Percentiles rank a stretch among this genome's conserved stretches.
phyloP scores from a whole-genome alignment of 2,329 filamentous ascomycete genomes.

The Verticillium alfalfae region DNA sequence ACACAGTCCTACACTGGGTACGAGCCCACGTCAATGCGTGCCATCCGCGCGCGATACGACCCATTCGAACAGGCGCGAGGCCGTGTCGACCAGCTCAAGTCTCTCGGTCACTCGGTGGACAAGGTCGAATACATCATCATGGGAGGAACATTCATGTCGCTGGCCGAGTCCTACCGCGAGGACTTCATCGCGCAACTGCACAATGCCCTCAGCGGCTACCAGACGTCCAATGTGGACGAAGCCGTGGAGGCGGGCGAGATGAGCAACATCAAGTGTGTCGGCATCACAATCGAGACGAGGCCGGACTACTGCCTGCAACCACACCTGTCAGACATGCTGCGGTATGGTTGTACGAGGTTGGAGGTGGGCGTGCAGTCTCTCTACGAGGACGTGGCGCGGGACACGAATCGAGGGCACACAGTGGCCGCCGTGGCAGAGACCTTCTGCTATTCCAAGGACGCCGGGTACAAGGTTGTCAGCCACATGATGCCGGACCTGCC shows the following conservation, averaged over 20 bases:
- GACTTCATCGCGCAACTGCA: slow-evolving; percentile 94
- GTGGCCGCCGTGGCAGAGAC: slow-evolving; percentile 94
- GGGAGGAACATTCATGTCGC: slow-evolving; percentile 98
- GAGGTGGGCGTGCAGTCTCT: slow-evolving; percentile 95
- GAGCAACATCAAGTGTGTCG: slow-evolving; percentile 96
- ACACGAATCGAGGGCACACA: slow-evolving; percentile 95
- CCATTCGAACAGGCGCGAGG: slow-evolving; percentile 96
- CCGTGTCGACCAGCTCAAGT: slow-evolving; percentile 93
- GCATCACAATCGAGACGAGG: slow-evolving; percentile 95
- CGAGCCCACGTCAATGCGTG: slow-evolving; percentile 96
- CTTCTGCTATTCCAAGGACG: slow-evolving; percentile 94
- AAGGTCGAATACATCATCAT: slow-evolving; percentile 99
- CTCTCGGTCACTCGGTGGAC: slow-evolving; percentile 92
- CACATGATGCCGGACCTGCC: slow-evolving; percentile 99
- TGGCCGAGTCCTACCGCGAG: slow-evolving; percentile 82
- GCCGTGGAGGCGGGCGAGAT: slow-evolving; percentile 91
- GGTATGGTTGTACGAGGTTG: slow-evolving; percentile 93
- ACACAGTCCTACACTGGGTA: slow-evolving; percentile 99
- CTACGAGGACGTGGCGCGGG: slow-evolving; percentile 96
- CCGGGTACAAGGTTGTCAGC: slow-evolving; percentile 96
- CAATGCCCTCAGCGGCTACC: slow-evolving; percentile 94
- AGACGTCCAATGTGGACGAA: slow-evolving; percentile 90
- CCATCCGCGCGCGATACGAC: slow-evolving; percentile 93
- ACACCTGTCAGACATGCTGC: slow-evolving; percentile 92
- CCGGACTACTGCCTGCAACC: slow-evolving; percentile 95